Evolutionary conservation across 2,329 filamentous ascomycete genomes (phyloP).

Genomic region (Ophiostoma ulmi): DNA sequence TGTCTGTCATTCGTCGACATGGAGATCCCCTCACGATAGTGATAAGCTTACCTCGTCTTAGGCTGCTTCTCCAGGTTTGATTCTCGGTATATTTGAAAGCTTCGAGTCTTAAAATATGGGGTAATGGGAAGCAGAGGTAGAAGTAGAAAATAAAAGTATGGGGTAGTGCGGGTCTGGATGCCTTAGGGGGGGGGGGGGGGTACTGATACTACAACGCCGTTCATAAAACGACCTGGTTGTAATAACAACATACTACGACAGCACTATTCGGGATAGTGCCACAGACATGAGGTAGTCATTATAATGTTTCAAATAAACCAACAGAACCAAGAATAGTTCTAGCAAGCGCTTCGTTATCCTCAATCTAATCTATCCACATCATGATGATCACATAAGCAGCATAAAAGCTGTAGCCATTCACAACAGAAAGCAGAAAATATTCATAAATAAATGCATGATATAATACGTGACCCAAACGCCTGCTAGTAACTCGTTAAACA

Average conservation of each 20-base stretch:
- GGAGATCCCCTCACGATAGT: neutral
- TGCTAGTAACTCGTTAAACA: neutral
- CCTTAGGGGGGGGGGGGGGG: neutral
- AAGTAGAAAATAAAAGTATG: neutral
- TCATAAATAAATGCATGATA: neutral
- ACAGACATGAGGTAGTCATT: neutral
- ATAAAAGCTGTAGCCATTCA: too few species aligned
- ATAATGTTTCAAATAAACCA: neutral
- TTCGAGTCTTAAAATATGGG: neutral
- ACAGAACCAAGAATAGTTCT: neutral
- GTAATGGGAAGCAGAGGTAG: neutral
- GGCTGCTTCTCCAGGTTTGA: neutral
- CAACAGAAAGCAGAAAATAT: neutral
- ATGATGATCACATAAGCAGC: neutral
- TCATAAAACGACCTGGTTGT: neutral
- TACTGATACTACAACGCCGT: neutral
- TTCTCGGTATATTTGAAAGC: neutral
- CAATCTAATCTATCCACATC: neutral
- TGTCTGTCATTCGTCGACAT: neutral
- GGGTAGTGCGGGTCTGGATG: neutral
- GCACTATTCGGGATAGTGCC: neutral
- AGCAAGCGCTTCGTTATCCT: neutral
- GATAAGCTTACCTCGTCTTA: neutral
- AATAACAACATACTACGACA: neutral
- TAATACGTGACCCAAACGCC: neutral